A percentile compares a stretch with the other conserved stretches of the same genome.
phyloP scores from a whole-genome alignment of 2,329 filamentous ascomycete species.

The Pestalotiopsis sp. region DNA sequence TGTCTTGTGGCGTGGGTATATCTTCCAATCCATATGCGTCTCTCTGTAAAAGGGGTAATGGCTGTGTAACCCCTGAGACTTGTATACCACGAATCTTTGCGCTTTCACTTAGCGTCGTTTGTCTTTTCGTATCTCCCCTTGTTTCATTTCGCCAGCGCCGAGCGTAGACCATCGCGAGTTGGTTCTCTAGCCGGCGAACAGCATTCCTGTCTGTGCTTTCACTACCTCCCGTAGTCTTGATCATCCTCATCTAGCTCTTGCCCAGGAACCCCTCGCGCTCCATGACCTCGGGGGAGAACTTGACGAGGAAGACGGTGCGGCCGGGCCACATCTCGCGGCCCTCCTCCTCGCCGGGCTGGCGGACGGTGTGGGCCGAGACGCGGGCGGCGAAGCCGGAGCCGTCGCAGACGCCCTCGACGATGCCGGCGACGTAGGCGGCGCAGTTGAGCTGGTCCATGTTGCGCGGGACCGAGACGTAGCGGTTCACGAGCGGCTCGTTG shows the following conservation, averaged over 20 bases:
- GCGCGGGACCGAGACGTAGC: slow-evolving; percentile 87
- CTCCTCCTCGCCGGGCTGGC: slow-evolving; percentile 43
- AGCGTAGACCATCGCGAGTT: background rate
- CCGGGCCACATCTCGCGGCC: slow-evolving; percentile 85
- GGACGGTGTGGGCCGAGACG: slow-evolving; percentile 85
- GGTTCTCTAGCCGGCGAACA: background rate
- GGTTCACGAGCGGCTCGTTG: slow-evolving; percentile 95
- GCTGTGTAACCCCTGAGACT: background rate
- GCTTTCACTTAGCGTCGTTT: background rate
- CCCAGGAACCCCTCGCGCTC: slow-evolving; percentile 86
- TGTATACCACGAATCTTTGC: background rate
- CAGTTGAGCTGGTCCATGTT: slow-evolving; percentile 98
- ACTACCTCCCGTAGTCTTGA: background rate
- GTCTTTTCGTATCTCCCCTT: no score
- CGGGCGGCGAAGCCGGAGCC: slow-evolving; percentile 86
- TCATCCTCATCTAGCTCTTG: slow-evolving; percentile 42
- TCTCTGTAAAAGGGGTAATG: background rate
- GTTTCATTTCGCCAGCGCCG: background rate
- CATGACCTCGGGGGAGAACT: slow-evolving; percentile 88
- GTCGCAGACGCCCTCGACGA: slow-evolving; percentile 95
- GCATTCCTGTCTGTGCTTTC: background rate
- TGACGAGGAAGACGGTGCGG: slow-evolving; percentile 93
- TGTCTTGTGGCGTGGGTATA: slow-evolving; percentile 4
- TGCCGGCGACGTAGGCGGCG: slow-evolving; percentile 91
- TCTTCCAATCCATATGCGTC: slow-evolving; percentile 1